Conservation (phyloP, 1,284 basidiomycete species). For the Malassezia slooffiae region DNA sequence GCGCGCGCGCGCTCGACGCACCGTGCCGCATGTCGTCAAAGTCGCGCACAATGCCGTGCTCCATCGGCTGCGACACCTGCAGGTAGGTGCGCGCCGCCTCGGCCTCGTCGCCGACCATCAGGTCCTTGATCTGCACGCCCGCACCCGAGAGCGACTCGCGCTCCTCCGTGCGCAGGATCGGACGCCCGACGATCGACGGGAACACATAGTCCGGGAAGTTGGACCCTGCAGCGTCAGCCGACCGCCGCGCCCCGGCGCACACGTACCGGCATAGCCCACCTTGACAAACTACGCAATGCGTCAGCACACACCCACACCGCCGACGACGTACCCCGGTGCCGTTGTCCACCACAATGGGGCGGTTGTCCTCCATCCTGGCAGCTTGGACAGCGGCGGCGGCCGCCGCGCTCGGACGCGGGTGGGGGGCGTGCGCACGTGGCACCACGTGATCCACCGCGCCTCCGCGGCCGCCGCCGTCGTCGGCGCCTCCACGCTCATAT, state of each 20-base stretch:
- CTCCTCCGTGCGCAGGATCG: conserved; percentile 94
- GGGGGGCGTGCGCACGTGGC: conserved; percentile 8
- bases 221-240: conserved; percentile 13
- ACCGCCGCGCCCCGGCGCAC: not conserved
- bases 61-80: conserved; percentile 95
- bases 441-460: conserved; percentile 6
- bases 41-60: conserved; percentile 95
- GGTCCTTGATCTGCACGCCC: conserved; percentile 58
- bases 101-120: conserved; percentile 95
- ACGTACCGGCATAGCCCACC: conserved; percentile 77
- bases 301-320: conserved; percentile 13
- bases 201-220: conserved; percentile 97
- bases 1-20: conserved; percentile 3
- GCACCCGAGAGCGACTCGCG: conserved; percentile 57
- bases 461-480: not conserved
- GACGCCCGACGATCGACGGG: conserved; percentile 88
- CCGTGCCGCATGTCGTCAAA: conserved; percentile 94
- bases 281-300: conserved; percentile 58
- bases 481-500: too few species aligned
- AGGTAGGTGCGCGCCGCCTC: conserved; percentile 86
- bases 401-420: too few species aligned
- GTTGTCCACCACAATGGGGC: conserved; percentile 87
- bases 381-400: not conserved
- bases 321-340: conserved; percentile 78
- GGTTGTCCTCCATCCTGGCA: conserved; percentile 38